Base-by-base conservation (phyloP, 2,329 filamentous ascomycete genomes). In the Trichoderma brevicompactum region DNA sequence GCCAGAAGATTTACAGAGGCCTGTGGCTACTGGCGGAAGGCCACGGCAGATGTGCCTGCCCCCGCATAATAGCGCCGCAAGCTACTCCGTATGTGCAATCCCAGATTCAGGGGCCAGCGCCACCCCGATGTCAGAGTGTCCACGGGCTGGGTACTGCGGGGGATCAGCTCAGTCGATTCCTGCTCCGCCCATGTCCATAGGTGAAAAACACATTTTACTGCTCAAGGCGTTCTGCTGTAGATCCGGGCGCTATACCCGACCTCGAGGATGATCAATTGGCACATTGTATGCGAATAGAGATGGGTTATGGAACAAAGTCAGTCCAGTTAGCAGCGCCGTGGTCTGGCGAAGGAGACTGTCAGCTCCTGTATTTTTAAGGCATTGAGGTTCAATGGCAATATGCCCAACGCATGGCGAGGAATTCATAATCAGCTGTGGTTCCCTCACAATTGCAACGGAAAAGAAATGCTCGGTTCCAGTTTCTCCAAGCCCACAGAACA, bases 221-320 rank as follows among this genome's bases (percentile, higher is more conserved):
- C 23, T 28, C 23, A 5, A 28, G 23, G 23, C 5, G 23, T 32
- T 48, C 12, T 40, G 34, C 7, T 40, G 55, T 36, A 46, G 55
- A 59, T 59, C 55, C 55, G 55, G 43, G 19, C 43, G 55, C 34
- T 43, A 59, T 59, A 38, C 10, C 55, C 55, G 50, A 28, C 23
- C 2, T 28, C 23, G 23, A 5, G 23, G 23, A 28, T 5, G 23
- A 28, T 28, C 23, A 28, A 28, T 28, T 28, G 23, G 23, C 23
- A 28, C 23, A 28, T 44, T 9, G 43, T 17, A n/a, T 9, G 10
- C n/a, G 7, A 19, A 17, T 5, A 7, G 9, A 5, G 7, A n/a
- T n/a, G 2, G 5, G 15, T 9, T 9, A 10, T 44, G 1, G 0
- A 49, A 28, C 5, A 5, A 28, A 28, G 23, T 28, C 23, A 28